Evolutionary conservation across 2,329 filamentous ascomycete species (phyloP), one percentile per base, ranked within the genome.

Genomic region (Botryotinia globosa): DNA sequence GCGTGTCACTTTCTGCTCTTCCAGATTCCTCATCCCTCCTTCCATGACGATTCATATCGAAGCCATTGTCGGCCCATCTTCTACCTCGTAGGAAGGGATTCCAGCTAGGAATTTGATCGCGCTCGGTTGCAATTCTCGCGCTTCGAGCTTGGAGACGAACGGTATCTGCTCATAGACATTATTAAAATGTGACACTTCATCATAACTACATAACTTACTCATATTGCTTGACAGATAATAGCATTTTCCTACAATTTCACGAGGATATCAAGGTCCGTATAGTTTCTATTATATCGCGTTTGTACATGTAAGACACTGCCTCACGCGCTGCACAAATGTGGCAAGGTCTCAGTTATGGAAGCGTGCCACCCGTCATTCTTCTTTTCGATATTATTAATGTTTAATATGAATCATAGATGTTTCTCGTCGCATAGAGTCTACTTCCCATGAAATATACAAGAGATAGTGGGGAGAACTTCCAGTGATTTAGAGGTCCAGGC

Each of bases 141-240:
- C n/a, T 64, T 64, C 61, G 39, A 64, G 61, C 61, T 64, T 18
- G n/a, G 39, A 32, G 61, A 64, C 61, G 61, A 64, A 64, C 9
- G 18, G 45, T 45, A 32, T 64, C 61, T 64, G 20, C 5, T 4
- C 5, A 14, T 16, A 22, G 14, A 44, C n/a, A 16, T 54, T 32
- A 1, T 64, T 32, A 22, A 14, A 45, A 22, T 45, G 18, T 45
- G 22, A 32, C 14, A 4, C 7, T 22, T 32, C 2, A 16, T 22
- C 4, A 45, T 8, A 44, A 32, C 0, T 22, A 1, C n/a, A 45
- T 16, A 32, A 64, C 39, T 64, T 4, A 64, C 61, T 45, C 61
- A 64, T 64, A 10, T 45, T 32, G n/a, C 18, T 64, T 20, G 39
- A 29, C 6, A 64, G 8, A 32, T 32, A 45, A 20, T 22, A 12